Conservation (phyloP, 2,329 filamentous ascomycete species). For the Trichoderma cornu-damae region DNA sequence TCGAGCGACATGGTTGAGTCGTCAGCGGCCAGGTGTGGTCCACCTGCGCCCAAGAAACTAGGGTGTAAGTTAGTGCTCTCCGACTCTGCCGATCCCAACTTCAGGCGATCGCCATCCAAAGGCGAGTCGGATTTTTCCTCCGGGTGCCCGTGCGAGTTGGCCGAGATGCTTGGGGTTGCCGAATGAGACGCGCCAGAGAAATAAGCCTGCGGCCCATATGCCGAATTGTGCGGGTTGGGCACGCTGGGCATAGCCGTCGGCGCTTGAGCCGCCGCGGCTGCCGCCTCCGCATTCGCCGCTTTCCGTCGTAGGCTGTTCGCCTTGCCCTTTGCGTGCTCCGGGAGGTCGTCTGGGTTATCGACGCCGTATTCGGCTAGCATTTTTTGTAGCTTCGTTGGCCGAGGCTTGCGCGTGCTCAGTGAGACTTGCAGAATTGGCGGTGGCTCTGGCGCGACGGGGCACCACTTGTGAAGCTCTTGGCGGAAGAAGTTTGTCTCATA, state of each 20-base stretch:
- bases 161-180: conserved; percentile 17
- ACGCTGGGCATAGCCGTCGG: conserved; percentile 16
- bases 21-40: conserved; percentile 40
- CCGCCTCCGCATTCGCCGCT: conserved; percentile 54
- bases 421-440: conserved; percentile 84
- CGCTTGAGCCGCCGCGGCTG: conserved; percentile 34
- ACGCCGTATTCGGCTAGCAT: conserved; percentile 85
- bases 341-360: conserved; percentile 83
- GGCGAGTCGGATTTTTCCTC: conserved; percentile 26
- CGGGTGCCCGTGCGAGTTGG: conserved; percentile 29
- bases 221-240: conserved; percentile 21
- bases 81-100: conserved; percentile 38
- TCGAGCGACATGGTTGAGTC: conserved; percentile 43
- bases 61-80: conserved; percentile 40
- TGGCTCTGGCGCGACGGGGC: conserved; percentile 77
- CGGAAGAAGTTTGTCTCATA: conserved; percentile 98
- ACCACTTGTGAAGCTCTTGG: conserved; percentile 92
- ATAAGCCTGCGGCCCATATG: conserved; percentile 27
- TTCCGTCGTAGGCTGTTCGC: conserved; percentile 69
- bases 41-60: conserved; percentile 39
- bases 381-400: conserved; percentile 95
- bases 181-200: conserved; percentile 25
- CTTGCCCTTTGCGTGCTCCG: conserved; percentile 75
- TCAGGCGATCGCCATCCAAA: conserved; percentile 27
- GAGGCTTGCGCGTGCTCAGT: conserved; percentile 87